phyloP scores from a whole-genome alignment of 164 flowering plant genomes.

The Kalanchoe fedtschenkoi region DNA sequence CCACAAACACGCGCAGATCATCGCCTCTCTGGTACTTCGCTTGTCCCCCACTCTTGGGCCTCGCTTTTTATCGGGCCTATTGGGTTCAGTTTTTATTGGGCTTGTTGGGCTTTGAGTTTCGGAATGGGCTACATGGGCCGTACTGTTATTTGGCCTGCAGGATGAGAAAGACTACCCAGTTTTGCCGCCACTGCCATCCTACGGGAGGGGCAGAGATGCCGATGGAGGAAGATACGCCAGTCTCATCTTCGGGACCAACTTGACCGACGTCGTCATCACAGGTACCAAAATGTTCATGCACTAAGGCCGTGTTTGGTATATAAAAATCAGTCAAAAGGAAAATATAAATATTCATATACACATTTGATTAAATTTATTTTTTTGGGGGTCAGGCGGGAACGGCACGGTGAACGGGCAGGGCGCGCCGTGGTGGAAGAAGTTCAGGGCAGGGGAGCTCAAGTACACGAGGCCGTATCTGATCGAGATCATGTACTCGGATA shows the following conservation, averaged over 20 bases:
- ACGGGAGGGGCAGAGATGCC: constrained; percentile 24
- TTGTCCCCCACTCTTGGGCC: neutral
- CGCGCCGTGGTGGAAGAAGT: constrained; percentile 20
- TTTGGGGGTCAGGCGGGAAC: constrained; percentile 9
- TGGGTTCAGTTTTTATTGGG: neutral
- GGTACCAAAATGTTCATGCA: no score
- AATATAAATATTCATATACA: no score
- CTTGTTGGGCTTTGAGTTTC: neutral
- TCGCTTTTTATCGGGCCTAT: neutral
- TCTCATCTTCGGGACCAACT: constrained; percentile 23
- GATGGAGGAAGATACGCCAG: constrained; percentile 19
- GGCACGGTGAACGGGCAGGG: constrained; percentile 32
- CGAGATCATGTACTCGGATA: constrained; percentile 24
- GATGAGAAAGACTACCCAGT: constrained; percentile 13
- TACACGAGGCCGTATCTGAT: constrained; percentile 25
- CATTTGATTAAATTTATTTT: no score
- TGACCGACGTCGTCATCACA: constrained; percentile 26
- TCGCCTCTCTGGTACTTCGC: constrained; percentile 19
- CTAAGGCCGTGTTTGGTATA: no score
- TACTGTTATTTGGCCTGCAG: constrained; percentile 9
- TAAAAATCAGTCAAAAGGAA: no score
- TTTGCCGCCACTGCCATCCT: constrained; percentile 19
- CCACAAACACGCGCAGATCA: constrained; percentile 22
- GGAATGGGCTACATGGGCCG: neutral
- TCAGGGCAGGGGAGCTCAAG: constrained; percentile 10